A percentile compares a stretch with the other conserved stretches of the same genome.
Conservation (phyloP, 2,329 filamentous ascomycete species). For the Calycina marina region DNA sequence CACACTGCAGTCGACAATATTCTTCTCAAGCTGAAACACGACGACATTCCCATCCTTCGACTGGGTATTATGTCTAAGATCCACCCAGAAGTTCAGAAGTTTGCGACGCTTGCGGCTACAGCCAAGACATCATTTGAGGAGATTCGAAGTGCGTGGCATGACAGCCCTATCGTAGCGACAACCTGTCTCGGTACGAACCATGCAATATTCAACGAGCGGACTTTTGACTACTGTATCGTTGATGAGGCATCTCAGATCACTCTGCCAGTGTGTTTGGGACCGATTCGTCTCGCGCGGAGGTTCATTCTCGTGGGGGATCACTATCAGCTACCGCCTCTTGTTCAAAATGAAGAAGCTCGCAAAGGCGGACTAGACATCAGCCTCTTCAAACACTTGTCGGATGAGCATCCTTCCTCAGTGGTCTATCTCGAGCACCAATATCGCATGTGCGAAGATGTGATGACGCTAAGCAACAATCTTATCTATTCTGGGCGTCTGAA, state of each 20-base stretch:
- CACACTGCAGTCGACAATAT: conserved; percentile 99
- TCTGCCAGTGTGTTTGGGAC: conserved; percentile 82
- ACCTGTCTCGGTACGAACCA: conserved; percentile 91
- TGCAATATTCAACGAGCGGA: conserved; percentile 70
- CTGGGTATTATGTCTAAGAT: conserved; percentile 76
- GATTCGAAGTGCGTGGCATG: conserved; percentile 70
- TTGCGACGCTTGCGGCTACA: conserved; percentile 63
- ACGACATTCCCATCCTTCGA: conserved; percentile 67
- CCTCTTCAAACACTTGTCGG: conserved; percentile 85
- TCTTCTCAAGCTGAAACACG: conserved; percentile 72
- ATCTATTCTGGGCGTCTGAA: conserved; percentile 87
- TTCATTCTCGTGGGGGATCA: conserved; percentile 96
- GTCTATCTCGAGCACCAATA: conserved; percentile 93
- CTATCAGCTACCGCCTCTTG: conserved; percentile 85
- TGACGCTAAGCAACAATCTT: conserved; percentile 81
- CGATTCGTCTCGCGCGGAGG: conserved; percentile 79
- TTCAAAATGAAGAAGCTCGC: conserved; percentile 79
- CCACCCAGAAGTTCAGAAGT: conserved; percentile 74
- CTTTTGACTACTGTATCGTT: conserved; percentile 96
- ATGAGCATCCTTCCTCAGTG: conserved; percentile 73
- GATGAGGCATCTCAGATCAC: conserved; percentile 98
- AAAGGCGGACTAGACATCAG: conserved; percentile 81
- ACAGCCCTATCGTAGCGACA: conserved; percentile 79
- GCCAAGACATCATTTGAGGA: conserved; percentile 69
- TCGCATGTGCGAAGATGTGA: conserved; percentile 95